Conservation (phyloP, 1,139 yeast genomes). For the Yamadazyma friedrichii region DNA sequence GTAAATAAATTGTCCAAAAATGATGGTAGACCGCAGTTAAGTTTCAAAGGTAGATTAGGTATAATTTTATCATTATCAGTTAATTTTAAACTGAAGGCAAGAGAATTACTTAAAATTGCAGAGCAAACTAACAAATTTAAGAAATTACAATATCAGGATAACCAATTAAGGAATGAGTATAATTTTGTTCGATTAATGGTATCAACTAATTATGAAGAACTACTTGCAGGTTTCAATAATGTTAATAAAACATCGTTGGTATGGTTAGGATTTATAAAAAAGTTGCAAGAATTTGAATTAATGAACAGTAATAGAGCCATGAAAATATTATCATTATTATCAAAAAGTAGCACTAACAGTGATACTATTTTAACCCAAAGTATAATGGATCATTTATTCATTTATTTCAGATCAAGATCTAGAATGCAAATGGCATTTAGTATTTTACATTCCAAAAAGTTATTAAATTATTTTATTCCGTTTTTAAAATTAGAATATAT, state of each 20-base stretch:
- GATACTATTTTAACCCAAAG: slow-evolving; percentile 25
- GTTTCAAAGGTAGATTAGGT: slow-evolving; percentile 39
- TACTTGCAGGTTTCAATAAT: slow-evolving; percentile 30
- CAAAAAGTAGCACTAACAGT: neutral
- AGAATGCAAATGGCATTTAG: slow-evolving; percentile 21
- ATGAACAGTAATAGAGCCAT: slow-evolving; percentile 30
- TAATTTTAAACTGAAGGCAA: slow-evolving; percentile 26
- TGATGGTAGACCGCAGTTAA: slow-evolving; percentile 12
- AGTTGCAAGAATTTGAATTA: slow-evolving; percentile 32
- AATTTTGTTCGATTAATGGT: slow-evolving; percentile 26
- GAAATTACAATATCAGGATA: neutral
- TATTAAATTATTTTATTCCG: neutral
- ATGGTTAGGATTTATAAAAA: slow-evolving; percentile 39
- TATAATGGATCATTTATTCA: slow-evolving; percentile 25
- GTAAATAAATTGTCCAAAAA: neutral
- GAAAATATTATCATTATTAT: slow-evolving; percentile 17
- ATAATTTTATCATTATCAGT: slow-evolving; percentile 30
- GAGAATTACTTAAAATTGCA: neutral
- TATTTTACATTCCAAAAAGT: slow-evolving; percentile 6
- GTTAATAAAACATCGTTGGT: slow-evolving; percentile 27
- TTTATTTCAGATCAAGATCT: slow-evolving; percentile 23
- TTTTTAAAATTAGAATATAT: slow-evolving; percentile 5
- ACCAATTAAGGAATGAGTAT: slow-evolving; percentile 15
- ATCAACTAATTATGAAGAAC: slow-evolving; percentile 31
- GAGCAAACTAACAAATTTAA: neutral